A percentile compares a stretch with the other conserved stretches of the same genome.
These are phyloP conservation scores for Boletus insuetus DNA, from an alignment of 768 basidiomycete species.

Conservation along the genomic window DNA sequence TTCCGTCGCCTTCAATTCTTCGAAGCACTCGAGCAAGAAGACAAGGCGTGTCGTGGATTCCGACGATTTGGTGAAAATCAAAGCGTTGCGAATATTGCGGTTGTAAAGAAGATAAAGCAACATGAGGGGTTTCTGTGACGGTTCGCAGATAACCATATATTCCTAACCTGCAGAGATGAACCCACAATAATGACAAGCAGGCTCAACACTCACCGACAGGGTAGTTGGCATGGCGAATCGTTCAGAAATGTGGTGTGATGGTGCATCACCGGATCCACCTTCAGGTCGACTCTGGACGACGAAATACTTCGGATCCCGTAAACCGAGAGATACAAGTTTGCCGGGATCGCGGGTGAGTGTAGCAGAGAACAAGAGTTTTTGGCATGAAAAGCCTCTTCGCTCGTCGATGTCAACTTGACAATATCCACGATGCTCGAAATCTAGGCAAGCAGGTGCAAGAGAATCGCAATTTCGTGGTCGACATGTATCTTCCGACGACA, in stretches of 20 bases:
- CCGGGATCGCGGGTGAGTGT: conserved; percentile 93
- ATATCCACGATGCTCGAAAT: conserved; percentile 12
- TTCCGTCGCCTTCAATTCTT: conserved; percentile 40
- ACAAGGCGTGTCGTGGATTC: conserved; percentile 86
- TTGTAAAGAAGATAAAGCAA: conserved; percentile 82
- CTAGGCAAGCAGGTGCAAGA: conserved; percentile 59
- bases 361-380: conserved; percentile 95
- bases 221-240: conserved; percentile 80
- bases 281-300: conserved; percentile 61
- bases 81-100: conserved; percentile 58
- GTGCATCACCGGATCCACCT: conserved; percentile 33
- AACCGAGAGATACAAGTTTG: conserved; percentile 80
- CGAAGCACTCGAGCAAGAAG: conserved; percentile 77
- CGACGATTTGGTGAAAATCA: conserved; percentile 97
- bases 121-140: conserved; percentile 82
- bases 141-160: conserved; percentile 77
- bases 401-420: conserved; percentile 55
- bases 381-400: conserved; percentile 64
- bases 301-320: conserved; percentile 83
- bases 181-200: neutral
- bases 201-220: conserved; percentile 52
- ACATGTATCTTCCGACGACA: conserved; percentile 5
- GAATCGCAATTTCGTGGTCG: conserved; percentile 35
- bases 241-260: conserved; percentile 62
- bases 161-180: conserved; percentile 52